Conservation (phyloP, 106 monocot genomes). For the Dioscorea alata region DNA sequence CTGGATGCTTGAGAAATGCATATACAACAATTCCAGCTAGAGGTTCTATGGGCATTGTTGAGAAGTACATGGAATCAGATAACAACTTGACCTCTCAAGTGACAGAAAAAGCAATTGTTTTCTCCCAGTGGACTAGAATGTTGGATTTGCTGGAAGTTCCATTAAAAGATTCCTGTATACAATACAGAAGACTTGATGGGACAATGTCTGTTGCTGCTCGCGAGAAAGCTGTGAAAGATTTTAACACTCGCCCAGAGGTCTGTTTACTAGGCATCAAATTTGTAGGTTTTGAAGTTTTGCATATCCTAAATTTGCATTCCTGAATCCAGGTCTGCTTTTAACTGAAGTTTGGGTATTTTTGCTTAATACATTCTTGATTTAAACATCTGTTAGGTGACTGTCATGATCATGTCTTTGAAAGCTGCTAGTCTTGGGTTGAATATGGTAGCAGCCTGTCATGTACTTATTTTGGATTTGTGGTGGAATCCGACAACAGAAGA, state of each 20-base stretch:
- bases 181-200: constrained; percentile 87
- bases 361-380: no score
- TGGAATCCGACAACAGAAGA: constrained; percentile 99
- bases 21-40: background rate
- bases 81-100: constrained; percentile 8
- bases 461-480: constrained; percentile 86
- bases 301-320: no score
- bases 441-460: constrained; percentile 92
- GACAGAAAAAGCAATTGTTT: constrained; percentile 86
- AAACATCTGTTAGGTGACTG: constrained; percentile 51
- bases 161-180: constrained; percentile 47
- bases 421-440: constrained; percentile 95
- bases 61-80: constrained; percentile 1
- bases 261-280: background rate
- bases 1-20: constrained; percentile 14
- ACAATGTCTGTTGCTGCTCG: constrained; percentile 85
- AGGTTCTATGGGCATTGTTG: constrained; percentile 2
- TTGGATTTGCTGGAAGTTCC: constrained; percentile 78
- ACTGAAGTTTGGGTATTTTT: background rate
- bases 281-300: background rate
- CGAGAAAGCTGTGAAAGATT: constrained; percentile 89
- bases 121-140: constrained; percentile 98
- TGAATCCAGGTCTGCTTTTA: no score
- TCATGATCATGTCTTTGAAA: constrained; percentile 96
- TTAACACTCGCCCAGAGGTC: constrained; percentile 86